phyloP scores from a whole-genome alignment of 1,139 yeast genomes.

The Geotrichum klebahnii region DNA sequence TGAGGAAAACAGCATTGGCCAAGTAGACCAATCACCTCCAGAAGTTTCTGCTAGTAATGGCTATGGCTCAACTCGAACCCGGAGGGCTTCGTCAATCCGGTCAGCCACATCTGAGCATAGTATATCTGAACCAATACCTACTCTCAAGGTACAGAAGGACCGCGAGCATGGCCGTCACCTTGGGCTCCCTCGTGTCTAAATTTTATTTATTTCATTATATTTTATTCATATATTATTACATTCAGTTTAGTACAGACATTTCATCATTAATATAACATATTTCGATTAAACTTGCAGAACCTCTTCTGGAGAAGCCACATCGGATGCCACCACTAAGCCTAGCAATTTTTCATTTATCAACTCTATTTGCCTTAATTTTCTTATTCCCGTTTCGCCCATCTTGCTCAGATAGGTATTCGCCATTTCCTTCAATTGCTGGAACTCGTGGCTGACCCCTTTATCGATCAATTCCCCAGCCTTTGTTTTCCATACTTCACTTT shows the following conservation, averaged over 20 bases:
- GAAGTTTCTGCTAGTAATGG: too few species aligned
- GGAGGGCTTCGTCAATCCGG: constrained; percentile 11
- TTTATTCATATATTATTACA: too few species aligned
- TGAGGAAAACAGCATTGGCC: neutral
- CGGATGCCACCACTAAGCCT: too few species aligned
- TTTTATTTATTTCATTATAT: too few species aligned
- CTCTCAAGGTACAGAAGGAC: constrained; percentile 3
- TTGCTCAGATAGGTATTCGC: constrained; percentile 2
- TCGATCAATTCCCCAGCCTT: neutral
- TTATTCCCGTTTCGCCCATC: neutral
- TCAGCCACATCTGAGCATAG: constrained; percentile 18
- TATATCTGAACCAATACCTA: constrained; percentile 20
- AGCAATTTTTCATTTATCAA: neutral
- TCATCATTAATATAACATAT: too few species aligned
- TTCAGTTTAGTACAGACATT: too few species aligned
- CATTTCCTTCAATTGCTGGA: neutral
- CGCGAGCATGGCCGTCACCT: constrained; percentile 18
- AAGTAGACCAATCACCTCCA: too few species aligned
- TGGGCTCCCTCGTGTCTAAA: too few species aligned
- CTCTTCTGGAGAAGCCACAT: neutral
- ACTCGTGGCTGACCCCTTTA: neutral
- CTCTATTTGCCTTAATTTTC: neutral
- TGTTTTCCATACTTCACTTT: neutral
- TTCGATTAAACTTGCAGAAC: neutral
- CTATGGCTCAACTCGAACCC: too few species aligned